Percentiles rank a stretch among this genome's conserved stretches.
phyloP scores from a whole-genome alignment of 768 basidiomycete species.

The Chalciporus pseudorubinellus region DNA sequence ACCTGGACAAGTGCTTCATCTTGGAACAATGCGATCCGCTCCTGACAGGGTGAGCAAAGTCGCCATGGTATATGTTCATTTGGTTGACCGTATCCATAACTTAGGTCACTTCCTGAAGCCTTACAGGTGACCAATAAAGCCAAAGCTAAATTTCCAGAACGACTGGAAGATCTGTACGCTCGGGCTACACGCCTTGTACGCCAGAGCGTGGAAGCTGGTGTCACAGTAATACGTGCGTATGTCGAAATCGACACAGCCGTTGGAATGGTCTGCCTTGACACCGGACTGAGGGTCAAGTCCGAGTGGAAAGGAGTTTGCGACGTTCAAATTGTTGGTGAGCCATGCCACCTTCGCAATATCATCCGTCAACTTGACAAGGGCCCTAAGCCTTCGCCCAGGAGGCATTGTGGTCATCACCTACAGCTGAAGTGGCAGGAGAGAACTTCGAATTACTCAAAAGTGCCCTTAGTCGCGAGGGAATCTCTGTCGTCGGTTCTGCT shows the following conservation, averaged over 20 bases:
- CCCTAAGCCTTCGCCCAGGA: constrained; percentile 68
- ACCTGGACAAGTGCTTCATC: constrained; percentile 69
- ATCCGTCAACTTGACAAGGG: too few species aligned
- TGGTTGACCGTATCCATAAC: not conserved
- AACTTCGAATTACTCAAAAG: constrained; percentile 46
- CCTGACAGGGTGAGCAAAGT: constrained; percentile 45
- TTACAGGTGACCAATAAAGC: constrained; percentile 49
- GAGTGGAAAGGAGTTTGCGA: constrained; percentile 48
- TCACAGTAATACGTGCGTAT: constrained; percentile 65
- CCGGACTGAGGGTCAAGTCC: constrained; percentile 46
- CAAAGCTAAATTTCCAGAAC: constrained; percentile 47
- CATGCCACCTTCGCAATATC: too few species aligned
- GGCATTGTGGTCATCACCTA: constrained; percentile 43
- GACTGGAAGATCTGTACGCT: constrained; percentile 44
- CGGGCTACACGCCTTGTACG: constrained; percentile 54
- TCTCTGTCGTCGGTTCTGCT: constrained; percentile 59
- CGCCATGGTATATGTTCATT: not conserved
- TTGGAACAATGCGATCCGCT: constrained; percentile 53
- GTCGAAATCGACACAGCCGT: constrained; percentile 61
- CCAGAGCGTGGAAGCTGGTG: constrained; percentile 59
- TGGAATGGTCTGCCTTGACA: constrained; percentile 52
- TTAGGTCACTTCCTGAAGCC: constrained; percentile 52
- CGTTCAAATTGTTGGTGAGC: constrained; percentile 55
- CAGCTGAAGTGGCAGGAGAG: constrained; percentile 36
- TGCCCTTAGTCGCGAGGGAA: constrained; percentile 39